A percentile compares a stretch with the other conserved stretches of the same genome.
These are phyloP conservation scores for Lactarius sp. DNA, from an alignment of 768 basidiomycete genomes.

Conservation along the genomic window DNA sequence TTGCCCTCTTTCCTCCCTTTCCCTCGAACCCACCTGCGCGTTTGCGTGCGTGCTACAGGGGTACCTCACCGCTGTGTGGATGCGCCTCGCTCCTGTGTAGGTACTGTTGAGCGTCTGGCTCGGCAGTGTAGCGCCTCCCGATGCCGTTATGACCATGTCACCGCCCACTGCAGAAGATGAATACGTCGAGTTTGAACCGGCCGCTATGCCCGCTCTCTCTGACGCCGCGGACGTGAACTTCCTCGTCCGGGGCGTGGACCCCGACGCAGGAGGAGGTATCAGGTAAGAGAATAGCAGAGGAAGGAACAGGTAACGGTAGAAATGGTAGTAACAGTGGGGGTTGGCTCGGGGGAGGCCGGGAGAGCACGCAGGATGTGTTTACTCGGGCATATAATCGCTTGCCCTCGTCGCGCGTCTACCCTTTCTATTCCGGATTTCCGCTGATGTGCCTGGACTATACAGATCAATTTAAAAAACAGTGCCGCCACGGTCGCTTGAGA, in stretches of 20 bases:
- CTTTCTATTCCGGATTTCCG: background rate
- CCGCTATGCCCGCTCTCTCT: constrained; percentile 48
- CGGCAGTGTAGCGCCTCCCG: constrained; percentile 30
- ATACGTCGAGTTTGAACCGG: constrained; percentile 65
- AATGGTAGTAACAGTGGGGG: constrained; percentile 19
- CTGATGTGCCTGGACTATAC: too few species aligned
- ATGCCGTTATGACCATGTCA: background rate
- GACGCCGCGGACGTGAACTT: constrained; percentile 70
- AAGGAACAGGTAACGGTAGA: constrained; percentile 74
- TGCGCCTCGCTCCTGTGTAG: constrained; percentile 62
- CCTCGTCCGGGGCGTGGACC: constrained; percentile 39
- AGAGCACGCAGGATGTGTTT: constrained; percentile 74
- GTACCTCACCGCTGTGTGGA: constrained; percentile 78
- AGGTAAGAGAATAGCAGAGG: constrained; percentile 31
- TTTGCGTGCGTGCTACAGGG: constrained; percentile 56
- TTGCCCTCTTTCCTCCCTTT: too few species aligned
- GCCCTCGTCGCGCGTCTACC: constrained; percentile 4
- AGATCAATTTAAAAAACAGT: too few species aligned
- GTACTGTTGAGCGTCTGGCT: constrained; percentile 70
- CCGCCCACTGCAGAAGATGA: constrained; percentile 27
- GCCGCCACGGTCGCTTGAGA: too few species aligned
- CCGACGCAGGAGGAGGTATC: constrained; percentile 28
- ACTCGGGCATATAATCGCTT: constrained; percentile 54
- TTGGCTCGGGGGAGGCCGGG: constrained; percentile 57
- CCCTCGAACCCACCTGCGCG: too few species aligned